A percentile compares a stretch with the other conserved stretches of the same genome.
These are phyloP conservation scores for Fistulifera pelliculosa DNA, from an alignment of 108 stramenopile genomes.

Conservation along the genomic window DNA sequence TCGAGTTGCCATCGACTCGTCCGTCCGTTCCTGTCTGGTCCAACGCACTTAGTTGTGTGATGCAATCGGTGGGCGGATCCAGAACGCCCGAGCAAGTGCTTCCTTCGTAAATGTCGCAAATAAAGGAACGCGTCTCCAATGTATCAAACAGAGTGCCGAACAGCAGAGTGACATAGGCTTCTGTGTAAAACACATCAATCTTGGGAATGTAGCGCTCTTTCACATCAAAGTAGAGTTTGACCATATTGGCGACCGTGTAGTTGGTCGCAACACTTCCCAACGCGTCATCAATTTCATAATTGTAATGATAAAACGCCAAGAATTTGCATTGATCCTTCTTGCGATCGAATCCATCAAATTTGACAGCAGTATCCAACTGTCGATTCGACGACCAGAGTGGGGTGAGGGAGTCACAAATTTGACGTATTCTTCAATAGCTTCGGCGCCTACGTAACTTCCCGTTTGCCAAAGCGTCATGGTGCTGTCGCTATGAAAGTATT, in stretches of 20 bases:
- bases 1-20: not conserved
- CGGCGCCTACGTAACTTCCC: not conserved
- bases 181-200: not conserved
- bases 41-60: not conserved
- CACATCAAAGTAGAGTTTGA: not conserved
- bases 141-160: not conserved
- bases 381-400: not conserved
- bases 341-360: not conserved
- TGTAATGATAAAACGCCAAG: not conserved
- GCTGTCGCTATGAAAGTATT: slow-evolving; percentile 4
- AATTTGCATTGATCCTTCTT: not conserved
- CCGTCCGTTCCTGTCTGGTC: not conserved
- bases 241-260: not conserved
- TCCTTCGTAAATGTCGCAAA: not conserved
- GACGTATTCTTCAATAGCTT: not conserved
- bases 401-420: not conserved
- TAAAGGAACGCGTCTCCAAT: not conserved
- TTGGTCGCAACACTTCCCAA: not conserved
- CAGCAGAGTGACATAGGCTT: not conserved
- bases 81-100: not conserved
- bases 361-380: not conserved
- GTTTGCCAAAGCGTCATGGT: slow-evolving; percentile 4
- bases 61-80: not conserved
- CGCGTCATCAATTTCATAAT: not conserved
- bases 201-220: not conserved